Percentiles rank a stretch among this genome's conserved stretches.
Conservation (phyloP, 805 yeast species). For the Candida endomychidarum region DNA sequence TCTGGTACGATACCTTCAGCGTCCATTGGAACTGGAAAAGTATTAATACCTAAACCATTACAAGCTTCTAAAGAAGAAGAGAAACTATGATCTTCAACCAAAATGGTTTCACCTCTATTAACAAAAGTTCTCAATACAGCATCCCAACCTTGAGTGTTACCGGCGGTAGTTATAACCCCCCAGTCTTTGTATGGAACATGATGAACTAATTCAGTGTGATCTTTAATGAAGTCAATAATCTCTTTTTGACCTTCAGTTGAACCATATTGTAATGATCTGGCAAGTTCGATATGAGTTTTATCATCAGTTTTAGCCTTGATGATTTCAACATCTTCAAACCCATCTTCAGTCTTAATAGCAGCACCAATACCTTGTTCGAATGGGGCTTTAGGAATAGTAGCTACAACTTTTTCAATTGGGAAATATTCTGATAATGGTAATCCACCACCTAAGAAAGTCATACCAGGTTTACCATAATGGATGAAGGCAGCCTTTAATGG, state of each 20-base stretch:
- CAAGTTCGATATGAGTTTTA: constrained; percentile 62
- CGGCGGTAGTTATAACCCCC: constrained; percentile 69
- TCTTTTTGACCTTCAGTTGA: constrained; percentile 78
- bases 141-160: constrained; percentile 92
- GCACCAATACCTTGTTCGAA: constrained; percentile 77
- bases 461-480: constrained; percentile 68
- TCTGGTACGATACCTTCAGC: constrained; percentile 75
- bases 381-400: constrained; percentile 76
- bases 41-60: constrained; percentile 64
- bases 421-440: constrained; percentile 87
- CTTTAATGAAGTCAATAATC: constrained; percentile 62
- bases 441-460: constrained; percentile 94
- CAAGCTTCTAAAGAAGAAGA: constrained; percentile 84
- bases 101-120: constrained; percentile 75
- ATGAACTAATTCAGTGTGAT: constrained; percentile 64
- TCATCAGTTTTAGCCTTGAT: constrained; percentile 26
- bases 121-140: constrained; percentile 75
- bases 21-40: constrained; percentile 78
- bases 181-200: constrained; percentile 56
- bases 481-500: constrained; percentile 83
- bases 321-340: constrained; percentile 43
- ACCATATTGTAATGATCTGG: constrained; percentile 92
- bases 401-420: constrained; percentile 79
- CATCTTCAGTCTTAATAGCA: constrained; percentile 40
- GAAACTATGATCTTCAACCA: constrained; percentile 81